These are phyloP conservation scores for Pueraria montana DNA, from an alignment of 306 rosid genomes.

Conservation along the genomic window DNA sequence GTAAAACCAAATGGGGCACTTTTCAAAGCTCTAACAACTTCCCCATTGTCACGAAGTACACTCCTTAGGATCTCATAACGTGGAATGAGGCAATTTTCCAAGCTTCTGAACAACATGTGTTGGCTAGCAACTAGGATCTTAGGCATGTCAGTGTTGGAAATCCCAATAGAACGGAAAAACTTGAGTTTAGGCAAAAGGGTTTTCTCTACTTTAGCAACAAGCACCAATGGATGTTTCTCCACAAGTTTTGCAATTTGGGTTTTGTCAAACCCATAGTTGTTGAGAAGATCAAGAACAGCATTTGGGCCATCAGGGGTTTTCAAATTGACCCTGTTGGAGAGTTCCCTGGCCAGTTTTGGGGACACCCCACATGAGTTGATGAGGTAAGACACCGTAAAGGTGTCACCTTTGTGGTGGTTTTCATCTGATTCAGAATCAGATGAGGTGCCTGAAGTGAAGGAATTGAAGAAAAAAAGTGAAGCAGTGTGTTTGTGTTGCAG, in stretches of 20 bases:
- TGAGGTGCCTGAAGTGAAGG: background rate
- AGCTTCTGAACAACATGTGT: background rate
- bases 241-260: conserved; percentile 45
- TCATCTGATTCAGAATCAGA: background rate
- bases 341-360: conserved; percentile 39
- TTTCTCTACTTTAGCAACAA: conserved; percentile 36
- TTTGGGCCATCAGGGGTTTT: conserved; percentile 37
- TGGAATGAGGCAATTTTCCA: conserved; percentile 47
- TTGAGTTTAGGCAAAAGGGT: conserved; percentile 55
- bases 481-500: background rate
- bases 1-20: background rate
- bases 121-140: background rate
- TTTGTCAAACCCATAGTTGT: conserved; percentile 37
- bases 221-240: background rate
- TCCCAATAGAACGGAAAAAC: conserved; percentile 50
- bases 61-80: conserved; percentile 29
- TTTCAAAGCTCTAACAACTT: conserved; percentile 35
- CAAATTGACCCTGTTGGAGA: conserved; percentile 1
- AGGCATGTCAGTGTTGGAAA: conserved; percentile 48
- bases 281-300: conserved; percentile 42
- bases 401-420: background rate
- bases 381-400: conserved; percentile 50
- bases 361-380: conserved; percentile 52
- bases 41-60: conserved; percentile 29
- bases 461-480: background rate